Conservation (phyloP, 768 basidiomycete species). For the Sistotremastrum niveocremeum region DNA sequence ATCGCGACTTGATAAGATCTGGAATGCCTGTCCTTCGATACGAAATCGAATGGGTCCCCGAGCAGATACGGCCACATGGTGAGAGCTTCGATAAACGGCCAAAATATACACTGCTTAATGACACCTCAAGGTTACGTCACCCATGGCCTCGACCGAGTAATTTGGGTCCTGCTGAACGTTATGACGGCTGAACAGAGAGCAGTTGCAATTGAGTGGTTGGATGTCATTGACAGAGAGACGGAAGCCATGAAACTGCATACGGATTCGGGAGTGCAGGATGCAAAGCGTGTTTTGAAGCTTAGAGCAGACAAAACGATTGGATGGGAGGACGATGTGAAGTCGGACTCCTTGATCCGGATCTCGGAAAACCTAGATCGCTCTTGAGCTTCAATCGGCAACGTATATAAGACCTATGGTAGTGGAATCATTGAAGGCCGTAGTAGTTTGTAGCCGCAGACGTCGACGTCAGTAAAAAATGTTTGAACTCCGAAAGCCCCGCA, state of each 20-base stretch:
- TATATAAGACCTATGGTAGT: too few species aligned
- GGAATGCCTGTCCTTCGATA: conserved; percentile 59
- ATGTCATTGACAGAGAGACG: conserved; percentile 30
- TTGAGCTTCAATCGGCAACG: too few species aligned
- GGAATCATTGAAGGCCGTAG: too few species aligned
- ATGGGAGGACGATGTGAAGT: conserved; percentile 43
- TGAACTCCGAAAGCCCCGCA: too few species aligned
- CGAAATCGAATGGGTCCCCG: conserved; percentile 55
- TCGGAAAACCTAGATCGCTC: too few species aligned
- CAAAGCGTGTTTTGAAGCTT: conserved; percentile 34
- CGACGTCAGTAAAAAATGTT: too few species aligned
- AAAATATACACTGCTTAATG: neutral
- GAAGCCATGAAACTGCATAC: too few species aligned
- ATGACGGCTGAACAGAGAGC: conserved; percentile 31
- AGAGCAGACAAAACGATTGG: conserved; percentile 34
- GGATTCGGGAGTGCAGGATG: conserved; percentile 13
- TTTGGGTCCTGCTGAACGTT: conserved; percentile 46
- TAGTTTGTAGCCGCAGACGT: too few species aligned
- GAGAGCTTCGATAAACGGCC: conserved; percentile 5
- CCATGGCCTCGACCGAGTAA: conserved; percentile 47
- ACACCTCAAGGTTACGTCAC: conserved; percentile 45
- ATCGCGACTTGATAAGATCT: conserved; percentile 39
- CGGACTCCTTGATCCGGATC: conserved; percentile 32
- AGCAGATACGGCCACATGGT: conserved; percentile 44
- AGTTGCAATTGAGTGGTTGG: conserved; percentile 43